These are phyloP conservation scores for Botrytis fabae DNA, from an alignment of 2,329 filamentous ascomycete genomes.

Conservation along the genomic window DNA sequence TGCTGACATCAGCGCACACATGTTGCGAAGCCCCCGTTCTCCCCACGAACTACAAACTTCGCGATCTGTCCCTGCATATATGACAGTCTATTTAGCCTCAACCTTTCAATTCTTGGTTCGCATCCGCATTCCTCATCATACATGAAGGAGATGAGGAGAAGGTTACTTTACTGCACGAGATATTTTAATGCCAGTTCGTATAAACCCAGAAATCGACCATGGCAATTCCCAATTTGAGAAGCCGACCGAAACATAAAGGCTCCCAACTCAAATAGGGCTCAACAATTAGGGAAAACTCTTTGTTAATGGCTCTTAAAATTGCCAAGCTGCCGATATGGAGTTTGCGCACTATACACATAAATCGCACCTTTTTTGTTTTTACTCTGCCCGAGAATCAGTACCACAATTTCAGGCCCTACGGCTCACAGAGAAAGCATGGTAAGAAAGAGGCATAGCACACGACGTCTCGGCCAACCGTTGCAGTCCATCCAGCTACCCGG, in stretches of 20 bases:
- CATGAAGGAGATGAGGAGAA: constrained; percentile 14
- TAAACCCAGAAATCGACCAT: neutral
- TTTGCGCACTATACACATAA: neutral
- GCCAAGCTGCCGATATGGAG: constrained; percentile 4
- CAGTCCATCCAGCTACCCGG: constrained; percentile 15
- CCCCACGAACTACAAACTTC: constrained; percentile 9
- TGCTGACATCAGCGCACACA: constrained; percentile 15
- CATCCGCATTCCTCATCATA: constrained; percentile 1
- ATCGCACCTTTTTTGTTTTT: neutral
- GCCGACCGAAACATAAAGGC: neutral
- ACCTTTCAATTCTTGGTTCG: neutral
- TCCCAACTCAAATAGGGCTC: neutral
- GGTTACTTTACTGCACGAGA: constrained; percentile 5
- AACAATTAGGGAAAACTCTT: neutral
- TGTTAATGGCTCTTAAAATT: neutral
- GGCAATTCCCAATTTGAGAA: neutral
- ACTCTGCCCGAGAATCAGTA: constrained; percentile 3
- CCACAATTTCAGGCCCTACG: constrained; percentile 1
- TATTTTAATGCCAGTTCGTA: constrained; percentile 3
- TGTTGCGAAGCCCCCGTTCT: neutral
- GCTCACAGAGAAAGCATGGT: neutral
- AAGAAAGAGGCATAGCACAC: constrained; percentile 7
- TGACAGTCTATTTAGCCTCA: neutral
- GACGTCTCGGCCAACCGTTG: neutral
- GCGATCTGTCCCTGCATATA: constrained; percentile 18